phyloP scores from a whole-genome alignment of 495 filamentous ascomycete genomes.

The Trichoderma gamsii region DNA sequence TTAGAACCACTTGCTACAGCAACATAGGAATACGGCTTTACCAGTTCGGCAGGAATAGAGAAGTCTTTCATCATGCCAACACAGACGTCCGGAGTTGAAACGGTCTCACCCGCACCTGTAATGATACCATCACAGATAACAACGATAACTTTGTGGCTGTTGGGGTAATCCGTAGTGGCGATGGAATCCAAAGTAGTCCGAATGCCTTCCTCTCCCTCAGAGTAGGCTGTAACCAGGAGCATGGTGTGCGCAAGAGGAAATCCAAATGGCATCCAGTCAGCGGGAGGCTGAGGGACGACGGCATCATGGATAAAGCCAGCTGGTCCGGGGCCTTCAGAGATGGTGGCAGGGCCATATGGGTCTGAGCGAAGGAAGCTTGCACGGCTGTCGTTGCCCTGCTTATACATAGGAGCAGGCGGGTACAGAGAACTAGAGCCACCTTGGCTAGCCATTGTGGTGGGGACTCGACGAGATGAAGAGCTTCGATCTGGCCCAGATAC shows the following conservation, averaged over 20 bases:
- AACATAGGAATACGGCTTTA: slow-evolving; percentile 88
- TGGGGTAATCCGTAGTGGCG: slow-evolving; percentile 96
- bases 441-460: slow-evolving; percentile 95
- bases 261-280: slow-evolving; percentile 94
- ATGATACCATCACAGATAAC: slow-evolving; percentile 97
- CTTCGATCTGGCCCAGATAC: slow-evolving; percentile 68
- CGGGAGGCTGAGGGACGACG: slow-evolving; percentile 94
- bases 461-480: slow-evolving; percentile 44
- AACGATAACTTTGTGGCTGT: slow-evolving; percentile 94
- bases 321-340: slow-evolving; percentile 71
- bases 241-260: slow-evolving; percentile 91
- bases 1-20: slow-evolving; percentile 94
- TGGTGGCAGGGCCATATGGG: slow-evolving; percentile 42
- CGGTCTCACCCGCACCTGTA: slow-evolving; percentile 86
- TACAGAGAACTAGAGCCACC: slow-evolving; percentile 73
- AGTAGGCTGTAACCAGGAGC: slow-evolving; percentile 95
- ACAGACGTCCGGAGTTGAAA: slow-evolving; percentile 84
- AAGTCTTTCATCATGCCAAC: slow-evolving; percentile 94
- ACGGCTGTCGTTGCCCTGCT: slow-evolving; percentile 63
- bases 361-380: slow-evolving; percentile 47
- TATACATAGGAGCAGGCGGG: slow-evolving; percentile 60
- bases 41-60: slow-evolving; percentile 68
- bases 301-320: slow-evolving; percentile 91
- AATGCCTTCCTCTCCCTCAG: slow-evolving; percentile 87
- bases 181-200: slow-evolving; percentile 93